phyloP scores from a whole-genome alignment of 1,284 basidiomycete genomes.

The Tilletia walkeri region DNA sequence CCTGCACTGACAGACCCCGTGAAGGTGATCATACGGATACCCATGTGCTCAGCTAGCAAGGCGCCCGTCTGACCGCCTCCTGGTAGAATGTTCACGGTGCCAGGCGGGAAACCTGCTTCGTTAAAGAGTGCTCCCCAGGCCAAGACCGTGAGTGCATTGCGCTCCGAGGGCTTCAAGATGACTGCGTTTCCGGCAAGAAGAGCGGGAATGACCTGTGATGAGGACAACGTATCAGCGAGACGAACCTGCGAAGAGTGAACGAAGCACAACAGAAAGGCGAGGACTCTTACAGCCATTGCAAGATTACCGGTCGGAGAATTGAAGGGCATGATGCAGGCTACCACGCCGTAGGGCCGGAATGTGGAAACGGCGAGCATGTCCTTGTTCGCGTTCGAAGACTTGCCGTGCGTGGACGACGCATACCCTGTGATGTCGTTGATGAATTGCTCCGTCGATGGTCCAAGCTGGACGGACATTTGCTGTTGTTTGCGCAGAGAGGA shows the following conservation, averaged over 20 bases:
- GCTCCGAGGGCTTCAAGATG: background rate
- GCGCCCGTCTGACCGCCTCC: conserved; percentile 23
- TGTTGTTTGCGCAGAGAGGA: background rate
- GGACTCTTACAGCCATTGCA: background rate
- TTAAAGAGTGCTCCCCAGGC: background rate
- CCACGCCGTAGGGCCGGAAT: background rate
- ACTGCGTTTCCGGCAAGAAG: background rate
- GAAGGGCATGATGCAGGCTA: background rate
- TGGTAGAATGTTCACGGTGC: background rate
- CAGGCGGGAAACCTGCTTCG: background rate
- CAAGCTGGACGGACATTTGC: conserved; percentile 4
- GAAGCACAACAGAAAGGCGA: too few relatives aligned
- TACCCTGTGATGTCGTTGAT: background rate
- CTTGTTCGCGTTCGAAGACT: background rate
- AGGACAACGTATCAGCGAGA: too few relatives aligned
- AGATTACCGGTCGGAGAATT: background rate
- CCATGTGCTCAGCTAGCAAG: background rate
- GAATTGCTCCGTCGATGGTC: background rate
- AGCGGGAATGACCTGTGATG: background rate
- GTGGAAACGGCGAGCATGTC: background rate
- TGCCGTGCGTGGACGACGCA: background rate
- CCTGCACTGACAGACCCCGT: conserved; percentile 33
- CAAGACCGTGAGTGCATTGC: background rate
- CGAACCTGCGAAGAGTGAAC: too few relatives aligned
- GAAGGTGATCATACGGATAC: conserved; percentile 36